A percentile compares a stretch with the other conserved stretches of the same genome.
Conservation (phyloP, 2,329 filamentous ascomycete genomes). For the Calonectria hongkongensis region DNA sequence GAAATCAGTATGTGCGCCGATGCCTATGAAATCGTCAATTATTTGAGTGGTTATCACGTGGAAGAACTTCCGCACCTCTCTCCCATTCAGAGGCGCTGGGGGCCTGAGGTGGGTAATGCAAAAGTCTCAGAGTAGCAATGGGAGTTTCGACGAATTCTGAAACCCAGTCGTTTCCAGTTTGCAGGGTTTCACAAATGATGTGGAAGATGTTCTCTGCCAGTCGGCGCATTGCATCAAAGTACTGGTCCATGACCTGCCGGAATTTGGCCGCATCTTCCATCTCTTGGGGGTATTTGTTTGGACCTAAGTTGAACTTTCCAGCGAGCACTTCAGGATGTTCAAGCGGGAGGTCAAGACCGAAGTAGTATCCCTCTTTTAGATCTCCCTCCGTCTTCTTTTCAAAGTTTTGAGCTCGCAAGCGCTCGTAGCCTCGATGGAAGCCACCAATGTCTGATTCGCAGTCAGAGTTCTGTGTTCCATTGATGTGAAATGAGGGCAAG, state of each 20-base stretch:
- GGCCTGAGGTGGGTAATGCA: slow-evolving; percentile 39
- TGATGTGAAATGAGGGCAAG: too few relatives aligned
- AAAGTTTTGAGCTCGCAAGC: slow-evolving; percentile 38
- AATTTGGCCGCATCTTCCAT: slow-evolving; percentile 26
- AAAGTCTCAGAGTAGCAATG: slow-evolving; percentile 35
- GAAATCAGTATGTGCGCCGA: slow-evolving; percentile 43
- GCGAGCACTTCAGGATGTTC: slow-evolving; percentile 33
- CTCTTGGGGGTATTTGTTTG: slow-evolving; percentile 36
- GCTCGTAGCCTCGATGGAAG: slow-evolving; percentile 37
- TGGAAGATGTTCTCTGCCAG: slow-evolving; percentile 29
- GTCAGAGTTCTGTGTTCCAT: background rate
- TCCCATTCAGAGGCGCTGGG: slow-evolving; percentile 34
- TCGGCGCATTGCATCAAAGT: slow-evolving; percentile 5
- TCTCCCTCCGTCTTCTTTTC: slow-evolving; percentile 38
- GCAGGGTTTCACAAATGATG: slow-evolving; percentile 29
- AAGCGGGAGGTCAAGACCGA: slow-evolving; percentile 26
- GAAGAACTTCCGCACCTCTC: slow-evolving; percentile 24
- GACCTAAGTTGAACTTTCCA: slow-evolving; percentile 35
- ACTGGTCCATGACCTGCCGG: slow-evolving; percentile 19
- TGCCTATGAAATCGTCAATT: background rate
- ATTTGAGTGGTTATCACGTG: too few relatives aligned
- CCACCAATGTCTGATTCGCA: slow-evolving; percentile 12
- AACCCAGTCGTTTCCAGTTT: slow-evolving; percentile 29
- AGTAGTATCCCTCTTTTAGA: slow-evolving; percentile 38
- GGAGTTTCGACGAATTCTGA: slow-evolving; percentile 33